phyloP scores from a whole-genome alignment of 2,329 filamentous ascomycete species.

The Ophiostoma ulmi region DNA sequence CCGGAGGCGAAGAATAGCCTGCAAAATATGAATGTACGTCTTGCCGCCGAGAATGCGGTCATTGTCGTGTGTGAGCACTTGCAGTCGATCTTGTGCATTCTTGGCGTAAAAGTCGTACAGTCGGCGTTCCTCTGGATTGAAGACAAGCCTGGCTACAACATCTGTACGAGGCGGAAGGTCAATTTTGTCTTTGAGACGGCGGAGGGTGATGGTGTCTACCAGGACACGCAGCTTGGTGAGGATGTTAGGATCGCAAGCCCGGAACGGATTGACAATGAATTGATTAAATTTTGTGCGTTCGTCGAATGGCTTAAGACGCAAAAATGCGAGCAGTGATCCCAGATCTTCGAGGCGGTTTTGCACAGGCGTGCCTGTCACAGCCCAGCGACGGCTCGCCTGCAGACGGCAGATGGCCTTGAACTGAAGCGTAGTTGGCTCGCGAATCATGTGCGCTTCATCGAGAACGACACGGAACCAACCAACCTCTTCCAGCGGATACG shows the following conservation, averaged over 20 bases:
- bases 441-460: slow-evolving; percentile 92
- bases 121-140: slow-evolving; percentile 66
- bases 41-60: slow-evolving; percentile 70
- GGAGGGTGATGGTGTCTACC: slow-evolving; percentile 89
- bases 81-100: slow-evolving; percentile 74
- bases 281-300: slow-evolving; percentile 69
- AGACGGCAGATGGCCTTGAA: slow-evolving; percentile 80
- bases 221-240: slow-evolving; percentile 80
- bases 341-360: slow-evolving; percentile 92
- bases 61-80: slow-evolving; percentile 62
- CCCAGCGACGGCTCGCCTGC: slow-evolving; percentile 80
- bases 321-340: slow-evolving; percentile 77
- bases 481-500: slow-evolving; percentile 66
- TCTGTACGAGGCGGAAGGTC: slow-evolving; percentile 72
- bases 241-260: slow-evolving; percentile 76
- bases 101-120: slow-evolving; percentile 82
- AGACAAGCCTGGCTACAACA: slow-evolving; percentile 66
- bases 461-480: slow-evolving; percentile 92
- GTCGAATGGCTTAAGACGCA: slow-evolving; percentile 80
- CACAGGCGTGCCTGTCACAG: slow-evolving; percentile 92
- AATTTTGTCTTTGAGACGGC: slow-evolving; percentile 87
- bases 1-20: slow-evolving; percentile 82
- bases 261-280: slow-evolving; percentile 80
- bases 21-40: slow-evolving; percentile 89
- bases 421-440: slow-evolving; percentile 73